phyloP scores from a whole-genome alignment of 75 land plant species.

The Sequoiadendron giganteum region DNA sequence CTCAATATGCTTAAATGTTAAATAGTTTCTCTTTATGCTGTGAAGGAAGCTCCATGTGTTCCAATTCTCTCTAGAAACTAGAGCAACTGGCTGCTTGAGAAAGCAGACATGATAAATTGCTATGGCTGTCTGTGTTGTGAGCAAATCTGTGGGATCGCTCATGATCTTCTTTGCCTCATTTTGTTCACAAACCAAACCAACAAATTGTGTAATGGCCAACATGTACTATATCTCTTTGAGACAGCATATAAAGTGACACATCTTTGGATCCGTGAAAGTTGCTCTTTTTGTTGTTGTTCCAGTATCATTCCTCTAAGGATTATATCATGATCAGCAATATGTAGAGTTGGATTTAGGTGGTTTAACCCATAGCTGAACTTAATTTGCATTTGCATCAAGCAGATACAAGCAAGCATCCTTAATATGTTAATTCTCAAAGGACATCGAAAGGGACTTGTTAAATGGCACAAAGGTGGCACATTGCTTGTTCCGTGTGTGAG shows the following conservation, averaged over 20 bases:
- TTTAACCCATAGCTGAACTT: not conserved
- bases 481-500: not conserved
- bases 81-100: not conserved
- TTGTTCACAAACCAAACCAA: not conserved
- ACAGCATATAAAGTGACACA: not conserved
- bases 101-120: not conserved
- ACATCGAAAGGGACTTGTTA: not conserved
- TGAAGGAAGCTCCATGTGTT: no score
- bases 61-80: no score
- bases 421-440: not conserved
- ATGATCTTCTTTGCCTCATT: not conserved
- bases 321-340: not conserved
- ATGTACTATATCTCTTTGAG: not conserved
- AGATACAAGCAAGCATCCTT: not conserved
- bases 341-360: not conserved
- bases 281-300: not conserved
- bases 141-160: not conserved
- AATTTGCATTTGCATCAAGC: not conserved
- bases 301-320: not conserved
- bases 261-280: not conserved
- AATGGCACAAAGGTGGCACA: not conserved
- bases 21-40: not conserved
- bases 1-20: no score
- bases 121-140: not conserved
- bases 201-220: not conserved